Evolutionary conservation across 2,329 filamentous ascomycete genomes (phyloP).

Genomic region (Pseudogymnoascus sp.): DNA sequence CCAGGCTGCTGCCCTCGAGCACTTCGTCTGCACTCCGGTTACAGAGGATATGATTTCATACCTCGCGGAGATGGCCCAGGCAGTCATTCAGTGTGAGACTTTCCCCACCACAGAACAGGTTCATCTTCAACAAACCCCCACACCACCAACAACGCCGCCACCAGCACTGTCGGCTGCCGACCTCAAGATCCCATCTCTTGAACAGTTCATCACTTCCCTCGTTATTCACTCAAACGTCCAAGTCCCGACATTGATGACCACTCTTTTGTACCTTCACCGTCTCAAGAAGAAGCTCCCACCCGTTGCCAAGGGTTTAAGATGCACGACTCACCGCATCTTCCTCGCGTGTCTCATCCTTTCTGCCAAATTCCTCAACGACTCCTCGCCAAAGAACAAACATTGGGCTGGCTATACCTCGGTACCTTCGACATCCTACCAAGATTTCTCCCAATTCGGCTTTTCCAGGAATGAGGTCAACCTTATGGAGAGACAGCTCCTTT

Average conservation of each 20-base stretch:
- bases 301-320: constrained; percentile 91
- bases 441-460: constrained; percentile 70
- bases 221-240: constrained; percentile 93
- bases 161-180: constrained; percentile 41
- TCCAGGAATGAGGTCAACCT: constrained; percentile 93
- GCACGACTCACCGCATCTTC: constrained; percentile 97
- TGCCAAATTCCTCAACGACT: constrained; percentile 98
- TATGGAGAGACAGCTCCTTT: constrained; percentile 98
- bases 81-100: constrained; percentile 74
- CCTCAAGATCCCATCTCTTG: constrained; percentile 65
- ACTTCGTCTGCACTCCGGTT: constrained; percentile 73
- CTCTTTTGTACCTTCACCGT: constrained; percentile 83
- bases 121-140: constrained; percentile 28
- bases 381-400: constrained; percentile 99
- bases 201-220: constrained; percentile 85
- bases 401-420: constrained; percentile 92
- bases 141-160: constrained; percentile 34
- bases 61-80: constrained; percentile 64
- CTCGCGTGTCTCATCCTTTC: constrained; percentile 77
- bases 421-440: constrained; percentile 48
- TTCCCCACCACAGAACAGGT: constrained; percentile 38
- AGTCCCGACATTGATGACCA: constrained; percentile 94
- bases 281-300: constrained; percentile 80
- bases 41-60: constrained; percentile 70
- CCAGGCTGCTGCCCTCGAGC: constrained; percentile 60